Conservation (phyloP, 768 basidiomycete species). For the Boletus rex-veris region DNA sequence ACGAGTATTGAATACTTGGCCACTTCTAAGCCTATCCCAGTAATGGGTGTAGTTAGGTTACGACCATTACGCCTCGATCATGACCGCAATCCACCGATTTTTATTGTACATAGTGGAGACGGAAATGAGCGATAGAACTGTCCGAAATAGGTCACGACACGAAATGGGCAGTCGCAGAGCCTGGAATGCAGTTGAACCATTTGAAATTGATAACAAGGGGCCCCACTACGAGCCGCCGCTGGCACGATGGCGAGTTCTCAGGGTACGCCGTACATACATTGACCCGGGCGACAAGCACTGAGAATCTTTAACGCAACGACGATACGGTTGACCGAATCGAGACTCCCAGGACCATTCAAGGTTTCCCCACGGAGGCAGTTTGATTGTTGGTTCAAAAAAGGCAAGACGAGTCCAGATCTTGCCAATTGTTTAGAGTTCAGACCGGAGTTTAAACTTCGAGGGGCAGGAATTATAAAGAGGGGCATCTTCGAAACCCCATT, state of each 20-base stretch:
- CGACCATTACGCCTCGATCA: conserved; percentile 20
- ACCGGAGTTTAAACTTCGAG: conserved; percentile 49
- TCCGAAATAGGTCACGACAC: conserved; percentile 1
- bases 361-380: conserved; percentile 13
- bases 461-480: conserved; percentile 42
- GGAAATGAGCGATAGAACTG: conserved; percentile 10
- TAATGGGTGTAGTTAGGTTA: conserved; percentile 18
- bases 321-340: no score
- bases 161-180: no score
- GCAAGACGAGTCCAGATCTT: conserved; percentile 22
- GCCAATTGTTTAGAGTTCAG: conserved; percentile 27
- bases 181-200: conserved; percentile 5
- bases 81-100: conserved; percentile 13
- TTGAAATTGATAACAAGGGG: conserved; percentile 26
- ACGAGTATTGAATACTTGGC: conserved; percentile 17
- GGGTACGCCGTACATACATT: no score
- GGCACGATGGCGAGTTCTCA: conserved; percentile 5
- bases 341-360: not conserved
- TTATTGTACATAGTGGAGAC: conserved; percentile 1
- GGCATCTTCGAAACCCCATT: conserved; percentile 29
- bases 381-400: conserved; percentile 21
- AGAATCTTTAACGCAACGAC: no score
- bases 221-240: not conserved
- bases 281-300: no score
- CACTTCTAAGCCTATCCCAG: not conserved